Evolutionary conservation across 352 stramenopile genomes (phyloP).

Genomic region (Phytophthora chlamydospora): DNA sequence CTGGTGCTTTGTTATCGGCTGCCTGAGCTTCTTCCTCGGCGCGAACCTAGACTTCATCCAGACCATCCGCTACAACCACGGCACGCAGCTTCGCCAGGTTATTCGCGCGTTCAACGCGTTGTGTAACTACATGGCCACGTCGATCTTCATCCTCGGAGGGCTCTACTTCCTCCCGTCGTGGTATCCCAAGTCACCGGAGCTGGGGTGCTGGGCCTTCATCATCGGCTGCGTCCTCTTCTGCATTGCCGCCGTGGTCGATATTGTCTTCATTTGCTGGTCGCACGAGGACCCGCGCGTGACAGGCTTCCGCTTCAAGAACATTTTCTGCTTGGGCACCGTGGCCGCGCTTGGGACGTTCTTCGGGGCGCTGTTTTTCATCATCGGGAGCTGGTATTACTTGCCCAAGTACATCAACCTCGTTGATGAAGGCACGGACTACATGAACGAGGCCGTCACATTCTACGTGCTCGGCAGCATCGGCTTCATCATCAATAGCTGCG

Average conservation of each 20-base stretch:
- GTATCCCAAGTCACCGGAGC: constrained; percentile 57
- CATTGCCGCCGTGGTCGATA: constrained; percentile 56
- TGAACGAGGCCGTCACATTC: constrained; percentile 68
- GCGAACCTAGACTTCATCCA: constrained; percentile 71
- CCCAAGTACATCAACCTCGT: constrained; percentile 63
- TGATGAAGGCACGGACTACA: constrained; percentile 57
- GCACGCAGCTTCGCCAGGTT: constrained; percentile 40
- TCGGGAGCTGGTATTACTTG: constrained; percentile 76
- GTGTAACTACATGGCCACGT: constrained; percentile 62
- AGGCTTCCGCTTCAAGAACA: constrained; percentile 49
- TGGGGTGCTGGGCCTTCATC: constrained; percentile 73
- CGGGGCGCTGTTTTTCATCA: constrained; percentile 65
- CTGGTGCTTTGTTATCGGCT: constrained; percentile 72
- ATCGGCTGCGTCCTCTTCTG: constrained; percentile 66
- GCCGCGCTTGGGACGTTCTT: constrained; percentile 54
- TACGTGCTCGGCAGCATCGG: constrained; percentile 70
- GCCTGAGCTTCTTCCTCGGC: constrained; percentile 57
- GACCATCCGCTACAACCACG: constrained; percentile 55
- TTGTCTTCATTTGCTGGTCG: constrained; percentile 58
- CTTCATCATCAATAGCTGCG: constrained; percentile 63
- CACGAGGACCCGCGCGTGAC: constrained; percentile 45
- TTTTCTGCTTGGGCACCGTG: constrained; percentile 53
- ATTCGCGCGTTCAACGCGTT: constrained; percentile 60
- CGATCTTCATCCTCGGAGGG: constrained; percentile 66
- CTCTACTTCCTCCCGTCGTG: constrained; percentile 73